A percentile compares a stretch with the other conserved stretches of the same genome.
phyloP scores from a whole-genome alignment of 345 rosid species.

The Tarenaya hassleriana region DNA sequence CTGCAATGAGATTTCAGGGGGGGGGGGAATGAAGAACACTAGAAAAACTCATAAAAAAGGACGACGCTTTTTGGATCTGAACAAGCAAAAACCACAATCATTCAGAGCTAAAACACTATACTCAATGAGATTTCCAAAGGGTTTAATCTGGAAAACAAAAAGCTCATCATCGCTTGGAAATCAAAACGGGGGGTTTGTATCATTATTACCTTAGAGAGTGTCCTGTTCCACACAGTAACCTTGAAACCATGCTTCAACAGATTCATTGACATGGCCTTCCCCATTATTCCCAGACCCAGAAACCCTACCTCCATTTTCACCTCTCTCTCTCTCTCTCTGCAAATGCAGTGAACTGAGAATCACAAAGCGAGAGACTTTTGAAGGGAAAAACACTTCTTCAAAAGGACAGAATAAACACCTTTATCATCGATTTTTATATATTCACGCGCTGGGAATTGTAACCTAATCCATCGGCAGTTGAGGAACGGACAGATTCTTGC shows the following conservation, averaged over 20 bases:
- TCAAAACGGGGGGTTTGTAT: not conserved
- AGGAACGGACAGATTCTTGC: too few species aligned
- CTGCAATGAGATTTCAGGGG: slow-evolving; percentile 37
- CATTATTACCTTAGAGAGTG: slow-evolving; percentile 77
- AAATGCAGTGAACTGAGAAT: slow-evolving; percentile 5
- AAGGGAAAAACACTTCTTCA: too few species aligned
- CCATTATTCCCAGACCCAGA: slow-evolving; percentile 94
- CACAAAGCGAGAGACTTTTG: slow-evolving; percentile 5
- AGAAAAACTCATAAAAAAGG: not conserved
- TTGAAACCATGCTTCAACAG: slow-evolving; percentile 73
- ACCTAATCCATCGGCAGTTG: too few species aligned
- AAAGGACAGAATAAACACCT: too few species aligned
- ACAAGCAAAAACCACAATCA: not conserved
- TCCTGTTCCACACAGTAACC: slow-evolving; percentile 94
- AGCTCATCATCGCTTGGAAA: not conserved
- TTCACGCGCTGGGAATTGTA: too few species aligned
- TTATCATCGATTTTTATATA: too few species aligned
- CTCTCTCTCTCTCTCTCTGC: slow-evolving; percentile 14
- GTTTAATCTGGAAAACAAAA: not conserved
- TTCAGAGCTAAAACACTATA: not conserved
- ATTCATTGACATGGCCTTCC: slow-evolving; percentile 90
- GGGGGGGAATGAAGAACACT: not conserved
- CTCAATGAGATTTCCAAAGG: not conserved
- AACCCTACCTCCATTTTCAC: slow-evolving; percentile 81
- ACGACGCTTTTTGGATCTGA: slow-evolving; percentile 15